Base-by-base conservation (phyloP, 352 stramenopile species). In the Globisporangium acanthophoron region DNA sequence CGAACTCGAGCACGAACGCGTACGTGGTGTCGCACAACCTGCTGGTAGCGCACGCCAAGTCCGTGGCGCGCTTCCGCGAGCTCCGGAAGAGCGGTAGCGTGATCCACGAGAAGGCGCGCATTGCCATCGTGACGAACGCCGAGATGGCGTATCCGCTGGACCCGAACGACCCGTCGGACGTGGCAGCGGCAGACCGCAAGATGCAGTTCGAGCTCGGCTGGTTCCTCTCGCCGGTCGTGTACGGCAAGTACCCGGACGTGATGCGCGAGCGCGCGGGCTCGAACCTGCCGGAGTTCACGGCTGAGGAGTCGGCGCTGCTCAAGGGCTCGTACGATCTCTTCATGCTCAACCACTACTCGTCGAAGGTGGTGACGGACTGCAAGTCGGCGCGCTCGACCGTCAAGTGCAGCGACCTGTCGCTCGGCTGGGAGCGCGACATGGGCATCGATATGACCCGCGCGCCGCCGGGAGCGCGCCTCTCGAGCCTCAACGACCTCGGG, bases 271-370 rank as follows among this genome's bases (percentile, higher is more conserved):
- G 77, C 46, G 75, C 88, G 3, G 83, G 89, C 4, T 68, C 78
- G 15, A 72, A 82, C 24, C 67, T 99, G 27, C 94, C 94, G 2
- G 47, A 52, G 40, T 98, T 98, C 64, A 96, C 87, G 37, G 5
- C 56, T 1, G 69, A 88, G 7, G 76, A 98, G 58, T 56, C 80
- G 16, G 71, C 70, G 39, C 43, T 90, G 1, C 58, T 99, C 16
- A 80, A 83, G 47, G 83, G 76, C 21, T 97, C 87, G 45, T 86
- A 85, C 59, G 96, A 99, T 64, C 92, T 98, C 47, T 87, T 98
- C 55, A 96, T 97, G 55, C 66, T 98, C 8, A 98, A 98, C 71
- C 85, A 98, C 64, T 98, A 98, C 70, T 69, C 69, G 43, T 76
- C 77, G 9, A 72, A 72, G 27, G 40, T 68, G 3, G 84, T 87